A percentile compares a stretch with the other conserved stretches of the same genome.
These are phyloP conservation scores for Citrullus mucosospermus DNA, from an alignment of 306 rosid genomes.

Conservation along the genomic window DNA sequence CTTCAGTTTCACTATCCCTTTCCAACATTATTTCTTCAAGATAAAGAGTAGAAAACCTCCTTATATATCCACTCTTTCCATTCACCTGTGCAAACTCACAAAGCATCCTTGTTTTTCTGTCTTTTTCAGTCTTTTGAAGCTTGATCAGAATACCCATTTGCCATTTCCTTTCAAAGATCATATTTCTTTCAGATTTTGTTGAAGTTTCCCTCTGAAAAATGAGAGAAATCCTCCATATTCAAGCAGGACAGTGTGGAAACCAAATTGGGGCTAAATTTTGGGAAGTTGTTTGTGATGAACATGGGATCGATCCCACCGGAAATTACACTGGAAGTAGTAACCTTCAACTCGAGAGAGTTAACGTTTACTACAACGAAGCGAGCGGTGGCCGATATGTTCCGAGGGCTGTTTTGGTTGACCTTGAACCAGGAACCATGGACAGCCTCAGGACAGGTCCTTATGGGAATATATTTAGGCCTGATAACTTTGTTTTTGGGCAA, in stretches of 20 bases:
- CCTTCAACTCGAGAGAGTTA: constrained; percentile 76
- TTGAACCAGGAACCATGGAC: constrained; percentile 93
- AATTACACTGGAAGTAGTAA: constrained; percentile 48
- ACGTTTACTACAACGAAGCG: constrained; percentile 80
- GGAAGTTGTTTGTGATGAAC: constrained; percentile 90
- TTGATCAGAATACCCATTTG: background rate
- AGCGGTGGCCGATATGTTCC: constrained; percentile 80
- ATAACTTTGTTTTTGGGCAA: constrained; percentile 79
- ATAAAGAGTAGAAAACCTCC: background rate
- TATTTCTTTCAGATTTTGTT: background rate
- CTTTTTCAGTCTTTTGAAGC: background rate
- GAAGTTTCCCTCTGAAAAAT: constrained; percentile 18
- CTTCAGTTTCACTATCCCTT: constrained; percentile 4
- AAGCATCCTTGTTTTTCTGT: background rate
- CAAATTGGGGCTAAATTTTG: constrained; percentile 85
- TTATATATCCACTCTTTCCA: background rate
- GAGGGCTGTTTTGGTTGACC: constrained; percentile 77
- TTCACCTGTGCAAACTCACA: background rate
- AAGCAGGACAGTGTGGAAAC: constrained; percentile 89
- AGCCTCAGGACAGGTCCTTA: constrained; percentile 64
- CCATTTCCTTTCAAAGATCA: background rate
- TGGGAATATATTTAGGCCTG: constrained; percentile 73
- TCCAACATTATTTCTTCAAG: background rate
- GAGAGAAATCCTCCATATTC: constrained; percentile 89
- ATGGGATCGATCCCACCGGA: constrained; percentile 65